Evolutionary conservation across 495 filamentous ascomycete genomes (phyloP), one percentile per base, ranked within the genome.

Genomic region (Physcia stellaris): DNA sequence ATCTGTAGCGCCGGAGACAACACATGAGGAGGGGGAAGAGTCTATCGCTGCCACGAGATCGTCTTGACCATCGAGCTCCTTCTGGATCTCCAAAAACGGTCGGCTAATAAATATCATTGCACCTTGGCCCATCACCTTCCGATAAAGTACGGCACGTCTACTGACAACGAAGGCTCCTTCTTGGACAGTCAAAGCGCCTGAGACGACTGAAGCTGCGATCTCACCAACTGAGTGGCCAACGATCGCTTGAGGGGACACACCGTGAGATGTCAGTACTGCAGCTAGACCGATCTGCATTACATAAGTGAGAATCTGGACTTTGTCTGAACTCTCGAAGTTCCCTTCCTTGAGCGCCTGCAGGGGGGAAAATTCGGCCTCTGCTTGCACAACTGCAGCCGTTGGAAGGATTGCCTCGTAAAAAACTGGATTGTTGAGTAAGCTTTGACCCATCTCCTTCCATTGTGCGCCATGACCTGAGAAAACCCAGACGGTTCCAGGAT

Each of bases 101-200:
- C 4, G 18, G 32, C 52, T 55, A 2, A 73, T 68, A 1, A 75
- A 53, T 12, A 66, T 53, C 60, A 78, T 74, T 21, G 62, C 67
- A 0, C 63, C 56, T 17, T 66, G 54, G 13, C 73, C 70, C 43
- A 51, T 60, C 13, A 67, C 54, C 11, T 46, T 15, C 1, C 47
- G 42, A 32, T 64, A 67, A 10, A 67, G 44, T 4, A 39, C 38
- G 0, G 62, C 56, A 22, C 63, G 44, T 9, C 48, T 46, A 4
- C 49, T 47, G 16, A 62, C 55, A 23, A 64, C 34, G 4, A 58
- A 6, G 5, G 53, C 51, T 0, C 57, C 60, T 32, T 61, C 42
- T 30, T 24, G 28, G 10, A 43, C 39, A n/a, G 56, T 47, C 7
- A 62, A 29, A 3, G 44, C 43, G 1, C 54, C 58, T 22, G 56